These are phyloP conservation scores for Penicillium herquei DNA, from an alignment of 495 filamentous ascomycete genomes.

Conservation along the genomic window DNA sequence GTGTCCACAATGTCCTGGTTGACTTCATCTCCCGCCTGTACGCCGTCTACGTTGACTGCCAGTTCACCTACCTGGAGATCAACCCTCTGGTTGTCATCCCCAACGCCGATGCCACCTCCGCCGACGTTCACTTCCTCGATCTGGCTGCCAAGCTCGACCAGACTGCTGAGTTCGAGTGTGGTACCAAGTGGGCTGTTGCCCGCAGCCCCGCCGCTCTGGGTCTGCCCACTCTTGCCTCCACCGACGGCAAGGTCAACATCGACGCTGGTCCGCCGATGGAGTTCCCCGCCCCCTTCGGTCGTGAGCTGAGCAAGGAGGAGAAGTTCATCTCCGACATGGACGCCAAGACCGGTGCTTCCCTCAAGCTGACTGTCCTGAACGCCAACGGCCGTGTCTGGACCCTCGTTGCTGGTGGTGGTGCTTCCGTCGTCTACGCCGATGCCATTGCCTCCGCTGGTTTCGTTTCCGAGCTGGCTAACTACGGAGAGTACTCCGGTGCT, in stretches of 20 bases:
- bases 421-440: constrained; percentile 97
- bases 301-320: constrained; percentile 97
- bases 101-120: constrained; percentile 86
- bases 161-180: constrained; percentile 99
- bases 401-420: constrained; percentile 97
- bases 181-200: constrained; percentile 96
- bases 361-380: constrained; percentile 98
- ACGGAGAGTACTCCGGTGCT: constrained; percentile 98
- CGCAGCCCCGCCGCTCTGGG: constrained; percentile 85
- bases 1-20: constrained; percentile 94
- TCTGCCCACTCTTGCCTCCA: constrained; percentile 55
- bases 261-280: constrained; percentile 98
- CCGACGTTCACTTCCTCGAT: constrained; percentile 96
- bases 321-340: constrained; percentile 98
- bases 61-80: constrained; percentile 99
- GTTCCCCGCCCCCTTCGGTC: constrained; percentile 97
- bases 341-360: constrained; percentile 97
- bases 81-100: constrained; percentile 98
- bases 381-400: constrained; percentile 92
- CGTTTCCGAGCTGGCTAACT: constrained; percentile 95
- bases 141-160: constrained; percentile 98
- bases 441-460: constrained; percentile 97
- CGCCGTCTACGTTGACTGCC: constrained; percentile 98
- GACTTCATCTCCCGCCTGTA: constrained; percentile 96
- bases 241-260: constrained; percentile 77